Conservation (phyloP, 176 grass and related monocot genomes). For the Carex scoparia region DNA sequence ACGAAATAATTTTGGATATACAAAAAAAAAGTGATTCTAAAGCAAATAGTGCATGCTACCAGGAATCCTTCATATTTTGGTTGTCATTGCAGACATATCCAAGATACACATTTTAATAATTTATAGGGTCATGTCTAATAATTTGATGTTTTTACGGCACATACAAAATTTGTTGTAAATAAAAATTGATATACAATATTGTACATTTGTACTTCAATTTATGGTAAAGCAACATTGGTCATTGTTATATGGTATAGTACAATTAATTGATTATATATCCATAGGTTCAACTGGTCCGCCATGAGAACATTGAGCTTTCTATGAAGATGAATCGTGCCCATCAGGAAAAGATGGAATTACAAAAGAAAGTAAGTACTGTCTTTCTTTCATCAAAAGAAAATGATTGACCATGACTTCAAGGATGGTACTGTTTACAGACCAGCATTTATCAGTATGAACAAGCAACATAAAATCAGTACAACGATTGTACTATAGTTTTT, state of each 20-base stretch:
- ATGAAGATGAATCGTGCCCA: conserved; percentile 39
- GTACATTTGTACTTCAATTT: not conserved
- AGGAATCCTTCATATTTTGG: not conserved
- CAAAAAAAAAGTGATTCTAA: not conserved
- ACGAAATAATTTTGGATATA: not conserved
- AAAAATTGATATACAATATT: not conserved
- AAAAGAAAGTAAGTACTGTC: conserved; percentile 37
- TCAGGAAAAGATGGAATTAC: conserved; percentile 52
- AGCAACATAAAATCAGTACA: not conserved
- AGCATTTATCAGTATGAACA: not conserved
- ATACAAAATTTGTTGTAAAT: not conserved
- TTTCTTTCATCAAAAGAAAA: not conserved
- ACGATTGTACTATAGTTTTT: not conserved
- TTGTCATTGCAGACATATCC: not conserved
- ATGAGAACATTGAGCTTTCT: conserved; percentile 57
- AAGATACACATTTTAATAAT: not conserved
- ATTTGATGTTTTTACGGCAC: not conserved
- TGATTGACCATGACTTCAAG: not conserved
- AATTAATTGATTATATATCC: conserved; percentile 2
- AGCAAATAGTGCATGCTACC: not conserved
- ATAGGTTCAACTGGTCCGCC: conserved; percentile 47
- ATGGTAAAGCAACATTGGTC: not conserved
- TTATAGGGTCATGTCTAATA: not conserved
- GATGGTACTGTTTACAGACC: not conserved
- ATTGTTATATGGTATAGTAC: not conserved